Evolutionary conservation across 73 alveolate species (phyloP).

Genomic region (Stentor roeselii): DNA sequence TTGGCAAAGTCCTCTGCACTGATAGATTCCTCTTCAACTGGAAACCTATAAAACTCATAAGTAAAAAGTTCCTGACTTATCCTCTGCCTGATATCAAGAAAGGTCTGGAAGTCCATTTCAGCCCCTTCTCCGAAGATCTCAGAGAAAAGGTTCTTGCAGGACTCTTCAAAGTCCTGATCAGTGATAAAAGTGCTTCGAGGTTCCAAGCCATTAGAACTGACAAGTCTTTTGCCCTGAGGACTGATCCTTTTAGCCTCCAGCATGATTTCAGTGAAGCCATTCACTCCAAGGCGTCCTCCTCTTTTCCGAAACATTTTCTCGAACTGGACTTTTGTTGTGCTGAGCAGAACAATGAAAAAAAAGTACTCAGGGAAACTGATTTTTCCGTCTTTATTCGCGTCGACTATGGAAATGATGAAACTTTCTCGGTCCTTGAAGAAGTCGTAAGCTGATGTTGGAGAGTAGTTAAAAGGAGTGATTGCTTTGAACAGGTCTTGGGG

Average conservation of each 20-base stretch:
- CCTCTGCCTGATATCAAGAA: constrained; percentile 29
- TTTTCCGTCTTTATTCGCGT: constrained; percentile 53
- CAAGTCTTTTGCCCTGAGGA: constrained; percentile 46
- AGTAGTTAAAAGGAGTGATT: constrained; percentile 57
- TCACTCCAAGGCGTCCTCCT: constrained; percentile 30
- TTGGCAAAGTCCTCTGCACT: constrained; percentile 68
- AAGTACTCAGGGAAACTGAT: constrained; percentile 66
- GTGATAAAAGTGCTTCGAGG: constrained; percentile 44
- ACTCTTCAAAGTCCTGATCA: constrained; percentile 48
- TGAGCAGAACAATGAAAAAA: constrained; percentile 63
- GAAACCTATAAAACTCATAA: constrained; percentile 58
- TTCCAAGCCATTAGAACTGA: constrained; percentile 41
- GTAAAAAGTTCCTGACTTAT: constrained; percentile 41
- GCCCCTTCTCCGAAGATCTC: constrained; percentile 34
- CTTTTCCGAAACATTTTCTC: constrained; percentile 27
- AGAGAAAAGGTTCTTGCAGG: constrained; percentile 30
- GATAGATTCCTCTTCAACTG: constrained; percentile 47
- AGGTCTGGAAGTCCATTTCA: constrained; percentile 33
- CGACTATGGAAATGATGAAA: constrained; percentile 47
- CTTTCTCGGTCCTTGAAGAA: constrained; percentile 40
- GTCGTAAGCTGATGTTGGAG: constrained; percentile 33
- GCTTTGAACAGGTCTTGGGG: constrained; percentile 57
- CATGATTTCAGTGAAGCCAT: constrained; percentile 34
- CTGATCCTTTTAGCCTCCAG: constrained; percentile 47
- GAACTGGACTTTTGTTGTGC: constrained; percentile 35